phyloP scores from a whole-genome alignment of 2,329 filamentous ascomycete genomes.

The Fusarium brevicatenulatum region DNA sequence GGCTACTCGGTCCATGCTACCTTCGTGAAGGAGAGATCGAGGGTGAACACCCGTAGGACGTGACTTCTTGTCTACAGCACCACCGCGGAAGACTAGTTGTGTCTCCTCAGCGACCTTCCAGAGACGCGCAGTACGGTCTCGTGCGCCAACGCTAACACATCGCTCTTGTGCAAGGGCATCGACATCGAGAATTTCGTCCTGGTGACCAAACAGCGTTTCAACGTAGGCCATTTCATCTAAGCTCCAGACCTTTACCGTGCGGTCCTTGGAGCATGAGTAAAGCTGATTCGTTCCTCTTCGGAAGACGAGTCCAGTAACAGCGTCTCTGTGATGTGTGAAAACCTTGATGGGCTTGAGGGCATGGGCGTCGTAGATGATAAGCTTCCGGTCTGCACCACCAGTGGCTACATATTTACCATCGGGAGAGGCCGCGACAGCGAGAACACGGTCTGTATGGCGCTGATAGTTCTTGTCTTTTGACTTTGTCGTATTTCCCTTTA shows the following conservation, averaged over 20 bases:
- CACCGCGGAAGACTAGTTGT: slow-evolving; percentile 93
- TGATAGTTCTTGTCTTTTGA: slow-evolving; percentile 72
- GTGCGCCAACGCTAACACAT: slow-evolving; percentile 88
- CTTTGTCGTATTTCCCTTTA: slow-evolving; percentile 70
- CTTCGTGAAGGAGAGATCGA: slow-evolving; percentile 72
- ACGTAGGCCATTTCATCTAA: slow-evolving; percentile 92
- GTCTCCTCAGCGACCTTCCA: slow-evolving; percentile 98
- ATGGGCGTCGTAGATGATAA: slow-evolving; percentile 89
- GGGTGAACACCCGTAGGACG: slow-evolving; percentile 54
- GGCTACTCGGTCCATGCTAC: slow-evolving; percentile 90
- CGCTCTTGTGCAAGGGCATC: slow-evolving; percentile 86
- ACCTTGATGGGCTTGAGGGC: slow-evolving; percentile 82
- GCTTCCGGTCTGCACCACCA: slow-evolving; percentile 82
- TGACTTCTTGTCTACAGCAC: slow-evolving; percentile 69
- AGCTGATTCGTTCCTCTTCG: slow-evolving; percentile 89
- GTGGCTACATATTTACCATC: slow-evolving; percentile 93
- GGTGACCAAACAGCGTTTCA: slow-evolving; percentile 95
- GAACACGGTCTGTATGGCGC: slow-evolving; percentile 82
- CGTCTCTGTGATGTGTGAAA: slow-evolving; percentile 91
- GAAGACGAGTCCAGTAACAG: slow-evolving; percentile 86
- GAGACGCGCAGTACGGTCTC: slow-evolving; percentile 89
- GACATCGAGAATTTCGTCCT: slow-evolving; percentile 88
- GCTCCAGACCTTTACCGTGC: slow-evolving; percentile 96
- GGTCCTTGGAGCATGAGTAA: slow-evolving; percentile 89
- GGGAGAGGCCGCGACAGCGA: slow-evolving; percentile 85